These are phyloP conservation scores for Apostasia shenzhenica DNA, from an alignment of 106 monocot species.

Conservation along the genomic window DNA sequence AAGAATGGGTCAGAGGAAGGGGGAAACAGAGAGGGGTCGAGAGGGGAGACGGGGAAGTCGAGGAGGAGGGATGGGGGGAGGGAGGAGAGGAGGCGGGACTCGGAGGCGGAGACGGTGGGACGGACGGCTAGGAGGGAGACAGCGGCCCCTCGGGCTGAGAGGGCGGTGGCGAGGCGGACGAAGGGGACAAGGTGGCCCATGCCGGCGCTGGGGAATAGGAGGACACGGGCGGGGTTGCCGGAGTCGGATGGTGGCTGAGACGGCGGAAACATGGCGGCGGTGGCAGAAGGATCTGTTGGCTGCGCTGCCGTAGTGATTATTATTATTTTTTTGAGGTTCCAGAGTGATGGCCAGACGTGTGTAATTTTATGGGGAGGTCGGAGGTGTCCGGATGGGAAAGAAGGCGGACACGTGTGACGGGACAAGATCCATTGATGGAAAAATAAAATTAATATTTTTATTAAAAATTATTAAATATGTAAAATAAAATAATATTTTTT, in stretches of 20 bases:
- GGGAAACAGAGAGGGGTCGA: constrained; percentile 13
- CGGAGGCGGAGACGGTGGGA: constrained; percentile 41
- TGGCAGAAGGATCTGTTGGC: too few species aligned
- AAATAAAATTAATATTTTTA: too few species aligned
- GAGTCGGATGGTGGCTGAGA: not conserved
- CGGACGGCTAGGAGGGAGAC: constrained; percentile 25
- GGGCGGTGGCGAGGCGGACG: constrained; percentile 31
- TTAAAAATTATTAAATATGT: too few species aligned
- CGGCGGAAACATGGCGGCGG: not conserved
- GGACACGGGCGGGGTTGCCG: constrained; percentile 11
- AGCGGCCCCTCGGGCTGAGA: constrained; percentile 19
- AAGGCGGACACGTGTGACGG: too few species aligned
- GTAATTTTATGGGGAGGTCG: too few species aligned
- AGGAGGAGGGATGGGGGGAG: constrained; percentile 24
- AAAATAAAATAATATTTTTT: too few species aligned
- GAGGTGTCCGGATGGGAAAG: too few species aligned
- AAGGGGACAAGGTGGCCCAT: constrained; percentile 60
- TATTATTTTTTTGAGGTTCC: too few species aligned
- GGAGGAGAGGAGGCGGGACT: constrained; percentile 36
- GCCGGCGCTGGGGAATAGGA: constrained; percentile 46
- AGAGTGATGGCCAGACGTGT: too few species aligned
- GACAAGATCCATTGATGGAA: too few species aligned
- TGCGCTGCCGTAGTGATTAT: too few species aligned
- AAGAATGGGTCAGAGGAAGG: constrained; percentile 42
- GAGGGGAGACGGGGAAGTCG: constrained; percentile 22